Evolutionary conservation across 345 rosid species (phyloP), one percentile per base, ranked within the genome.

Genomic region (Mangifera indica): DNA sequence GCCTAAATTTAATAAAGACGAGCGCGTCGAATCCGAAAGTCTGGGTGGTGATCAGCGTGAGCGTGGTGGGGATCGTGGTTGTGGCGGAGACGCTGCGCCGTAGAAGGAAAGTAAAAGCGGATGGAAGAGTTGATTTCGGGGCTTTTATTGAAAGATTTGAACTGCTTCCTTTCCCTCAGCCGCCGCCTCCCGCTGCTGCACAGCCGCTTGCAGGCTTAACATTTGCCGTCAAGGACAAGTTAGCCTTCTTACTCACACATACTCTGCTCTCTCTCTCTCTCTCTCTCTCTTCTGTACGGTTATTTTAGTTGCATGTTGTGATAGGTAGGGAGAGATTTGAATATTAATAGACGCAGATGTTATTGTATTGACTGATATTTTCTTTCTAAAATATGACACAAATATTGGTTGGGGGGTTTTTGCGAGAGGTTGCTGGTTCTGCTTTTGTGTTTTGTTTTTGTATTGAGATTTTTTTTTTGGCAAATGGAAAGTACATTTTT

Each of bases 191-290:
- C 10, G 92, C 97, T 26, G 90, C 96, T 25, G 83, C 65, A 56
- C 97, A 82, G 79, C 75, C 87, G 5, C 92, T 94, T 22, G 79
- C 91, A 13, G 89, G 79, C 49, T 88, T 92, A 46, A 84, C 89
- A n/a, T 92, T 94, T 73, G 89, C 98, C 72, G 74, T 94, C 59
- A 75, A 85, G 66, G 98, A 94, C 91, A 72, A 83, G 97, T 93
- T 70, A 54, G 85, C 73, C 4, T 49, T 45, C 42, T 37, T 48
- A 15, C 42, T 37, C 14, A 15, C 17, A 48, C 17, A 48, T 4
- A 48, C 0, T 14, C 53, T 48, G 17, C 15, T 48, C 3, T 48
- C 15, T 48, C 53, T 48, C 53, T 48, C 53, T 48, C 53, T 48
- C 53, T 48, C 15, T 46, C 2, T 45, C 8, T 45, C 8, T 45